These are phyloP conservation scores for Juncus effusus DNA, from an alignment of 176 grass and related monocot species.

Conservation along the genomic window DNA sequence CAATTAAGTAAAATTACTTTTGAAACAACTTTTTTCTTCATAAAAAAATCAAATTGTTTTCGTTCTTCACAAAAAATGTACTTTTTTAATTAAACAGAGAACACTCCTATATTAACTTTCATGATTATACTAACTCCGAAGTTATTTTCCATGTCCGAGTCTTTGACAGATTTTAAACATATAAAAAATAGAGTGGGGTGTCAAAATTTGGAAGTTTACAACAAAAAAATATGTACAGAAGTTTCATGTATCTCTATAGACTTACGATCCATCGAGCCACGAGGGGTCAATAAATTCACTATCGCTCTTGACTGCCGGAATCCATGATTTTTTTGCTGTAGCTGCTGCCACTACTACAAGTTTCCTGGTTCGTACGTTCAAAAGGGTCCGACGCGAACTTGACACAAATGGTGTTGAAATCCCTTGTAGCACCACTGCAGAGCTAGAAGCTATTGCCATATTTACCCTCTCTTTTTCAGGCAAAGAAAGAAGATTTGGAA, in stretches of 20 bases:
- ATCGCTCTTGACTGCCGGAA: constrained; percentile 73
- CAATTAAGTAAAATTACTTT: too few species aligned
- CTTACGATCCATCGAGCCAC: constrained; percentile 98
- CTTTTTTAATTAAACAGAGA: too few species aligned
- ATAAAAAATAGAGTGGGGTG: not conserved
- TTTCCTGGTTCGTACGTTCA: constrained; percentile 42
- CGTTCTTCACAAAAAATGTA: too few species aligned
- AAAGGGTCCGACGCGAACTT: constrained; percentile 41
- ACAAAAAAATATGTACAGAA: not conserved
- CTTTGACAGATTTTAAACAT: too few species aligned
- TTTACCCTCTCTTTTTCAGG: not conserved
- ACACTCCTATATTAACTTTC: too few species aligned
- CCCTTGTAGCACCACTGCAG: constrained; percentile 60
- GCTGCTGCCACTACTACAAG: constrained; percentile 48
- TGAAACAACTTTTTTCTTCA: too few species aligned
- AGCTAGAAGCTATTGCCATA: constrained; percentile 82
- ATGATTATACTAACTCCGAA: too few species aligned
- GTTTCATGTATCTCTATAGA: not conserved
- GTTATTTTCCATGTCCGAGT: too few species aligned
- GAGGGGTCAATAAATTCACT: constrained; percentile 73
- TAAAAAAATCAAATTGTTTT: too few species aligned
- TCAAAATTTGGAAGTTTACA: not conserved
- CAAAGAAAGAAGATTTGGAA: not conserved
- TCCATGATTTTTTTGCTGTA: constrained; percentile 76
- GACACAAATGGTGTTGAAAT: constrained; percentile 66